phyloP scores from a whole-genome alignment of 495 filamentous ascomycete genomes.

The Penicillium subrubescens region DNA sequence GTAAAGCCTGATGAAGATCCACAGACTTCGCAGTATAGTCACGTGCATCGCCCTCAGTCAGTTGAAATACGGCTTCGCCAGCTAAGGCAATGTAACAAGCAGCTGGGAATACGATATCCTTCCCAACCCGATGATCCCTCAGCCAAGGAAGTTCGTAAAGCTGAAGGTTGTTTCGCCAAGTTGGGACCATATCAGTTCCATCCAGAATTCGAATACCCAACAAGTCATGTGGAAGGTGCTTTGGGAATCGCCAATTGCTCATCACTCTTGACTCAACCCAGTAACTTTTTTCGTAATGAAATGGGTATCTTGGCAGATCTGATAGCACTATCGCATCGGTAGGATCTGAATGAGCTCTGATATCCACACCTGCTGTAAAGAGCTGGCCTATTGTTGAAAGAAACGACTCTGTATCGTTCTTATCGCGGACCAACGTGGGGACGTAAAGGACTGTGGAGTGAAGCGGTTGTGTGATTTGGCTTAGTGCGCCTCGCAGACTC shows the following conservation, averaged over 20 bases:
- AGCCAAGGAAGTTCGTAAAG: conserved; percentile 52
- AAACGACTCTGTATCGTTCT: background rate
- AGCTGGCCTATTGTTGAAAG: background rate
- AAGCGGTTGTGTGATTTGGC: background rate
- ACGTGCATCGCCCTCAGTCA: background rate
- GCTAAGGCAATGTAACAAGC: conserved; percentile 53
- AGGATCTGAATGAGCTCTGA: background rate
- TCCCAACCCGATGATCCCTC: conserved; percentile 43
- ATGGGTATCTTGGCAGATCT: background rate
- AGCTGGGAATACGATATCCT: conserved; percentile 46
- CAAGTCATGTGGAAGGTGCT: background rate
- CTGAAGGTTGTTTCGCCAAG: conserved; percentile 27
- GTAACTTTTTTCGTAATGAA: background rate
- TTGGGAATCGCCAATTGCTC: background rate
- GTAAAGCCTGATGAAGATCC: background rate
- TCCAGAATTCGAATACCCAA: background rate
- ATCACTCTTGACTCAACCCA: background rate
- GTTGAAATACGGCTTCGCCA: conserved; percentile 47
- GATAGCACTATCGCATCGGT: background rate
- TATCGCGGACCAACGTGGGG: conserved; percentile 11
- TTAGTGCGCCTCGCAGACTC: background rate
- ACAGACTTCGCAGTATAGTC: background rate
- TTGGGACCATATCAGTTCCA: background rate
- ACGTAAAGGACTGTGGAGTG: conserved; percentile 31
- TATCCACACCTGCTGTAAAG: background rate